Evolutionary conservation across 2,329 filamentous ascomycete species (phyloP), one percentile per base, ranked within the genome.

Genomic region (Xenoacremonium recifei): DNA sequence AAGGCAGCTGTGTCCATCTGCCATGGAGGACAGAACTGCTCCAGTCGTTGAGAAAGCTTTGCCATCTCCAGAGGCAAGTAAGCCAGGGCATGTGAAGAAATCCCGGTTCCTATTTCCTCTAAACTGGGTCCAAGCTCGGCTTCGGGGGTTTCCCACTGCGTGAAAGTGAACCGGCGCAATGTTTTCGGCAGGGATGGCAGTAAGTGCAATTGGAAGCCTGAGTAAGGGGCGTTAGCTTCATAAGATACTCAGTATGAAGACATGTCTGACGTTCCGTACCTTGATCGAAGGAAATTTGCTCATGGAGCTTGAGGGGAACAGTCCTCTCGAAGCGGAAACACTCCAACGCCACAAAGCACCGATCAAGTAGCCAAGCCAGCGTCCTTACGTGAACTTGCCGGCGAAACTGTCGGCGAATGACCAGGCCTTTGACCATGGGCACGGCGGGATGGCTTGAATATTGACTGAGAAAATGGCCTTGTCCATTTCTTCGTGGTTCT

Each of bases 241-340:
- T 30, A 15, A 34, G 21, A 42, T 38, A 40, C 32, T 45, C 21
- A 23, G 12, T 37, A 36, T 33, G 42, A 43, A 37, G 35, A 34
- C 32, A 34, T 16, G 29, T 15, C 18, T 16, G 15, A n/a, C 13
- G 35, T 39, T 33, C 25, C 33, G 32, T 48, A 48, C 46, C 42
- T 43, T 16, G 21, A 42, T 48, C 46, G 42, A 45, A 48, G 21
- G 18, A 30, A 31, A 37, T 2, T 35, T 48, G 46, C 34, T 17
- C 27, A 31, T 6, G 31, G 39, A 31, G 21, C 32, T 37, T 33
- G n/a, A 17, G 18, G 35, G 32, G 35, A 37, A 45, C 7, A 29
- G 39, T 45, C 40, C 46, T 48, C 42, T 48, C 46, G 10, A 45
- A 36, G 37, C 42, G 46, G 36, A 48, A 45, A 39, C 42, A 45